Evolutionary conservation across 768 basidiomycete genomes (phyloP).

Genomic region (Russula earlei): DNA sequence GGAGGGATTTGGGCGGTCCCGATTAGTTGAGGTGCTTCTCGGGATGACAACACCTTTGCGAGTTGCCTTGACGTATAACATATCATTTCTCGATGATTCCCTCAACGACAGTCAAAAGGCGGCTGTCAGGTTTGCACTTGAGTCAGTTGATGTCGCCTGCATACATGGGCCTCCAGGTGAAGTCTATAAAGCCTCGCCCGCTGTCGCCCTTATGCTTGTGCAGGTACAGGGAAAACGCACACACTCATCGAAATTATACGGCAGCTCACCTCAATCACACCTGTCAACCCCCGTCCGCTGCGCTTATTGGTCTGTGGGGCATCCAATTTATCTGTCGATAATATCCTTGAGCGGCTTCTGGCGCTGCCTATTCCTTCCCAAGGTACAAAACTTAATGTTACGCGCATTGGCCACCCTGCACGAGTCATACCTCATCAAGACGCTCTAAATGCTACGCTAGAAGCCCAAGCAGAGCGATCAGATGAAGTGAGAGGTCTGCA

Average conservation of each 20-base stretch:
- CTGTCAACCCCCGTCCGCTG: constrained; percentile 40
- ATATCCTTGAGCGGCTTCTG: constrained; percentile 81
- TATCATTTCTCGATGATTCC: constrained; percentile 63
- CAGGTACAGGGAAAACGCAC: constrained; percentile 91
- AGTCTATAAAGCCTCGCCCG: background rate
- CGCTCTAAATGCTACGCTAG: constrained; percentile 58
- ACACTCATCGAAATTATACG: constrained; percentile 91
- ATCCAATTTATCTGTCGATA: constrained; percentile 92
- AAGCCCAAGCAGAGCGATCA: constrained; percentile 61
- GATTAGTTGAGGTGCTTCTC: constrained; percentile 60
- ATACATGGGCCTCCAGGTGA: constrained; percentile 96
- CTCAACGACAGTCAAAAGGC: constrained; percentile 80
- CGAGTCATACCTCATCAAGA: constrained; percentile 70
- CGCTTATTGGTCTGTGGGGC: constrained; percentile 86
- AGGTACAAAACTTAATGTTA: constrained; percentile 48
- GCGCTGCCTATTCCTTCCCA: constrained; percentile 45
- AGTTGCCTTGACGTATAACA: constrained; percentile 27
- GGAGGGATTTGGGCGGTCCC: constrained; percentile 31
- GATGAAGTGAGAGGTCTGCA: constrained; percentile 43
- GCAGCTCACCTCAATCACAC: constrained; percentile 51
- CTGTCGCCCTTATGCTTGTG: background rate
- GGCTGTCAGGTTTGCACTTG: constrained; percentile 77
- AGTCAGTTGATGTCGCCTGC: constrained; percentile 73
- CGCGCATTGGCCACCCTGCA: constrained; percentile 94
- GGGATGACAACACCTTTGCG: constrained; percentile 47